Evolutionary conservation across 2,329 filamentous ascomycete genomes (phyloP), one percentile per base, ranked within the genome.

Genomic region (Hymenotorrendiella dingleyae): DNA sequence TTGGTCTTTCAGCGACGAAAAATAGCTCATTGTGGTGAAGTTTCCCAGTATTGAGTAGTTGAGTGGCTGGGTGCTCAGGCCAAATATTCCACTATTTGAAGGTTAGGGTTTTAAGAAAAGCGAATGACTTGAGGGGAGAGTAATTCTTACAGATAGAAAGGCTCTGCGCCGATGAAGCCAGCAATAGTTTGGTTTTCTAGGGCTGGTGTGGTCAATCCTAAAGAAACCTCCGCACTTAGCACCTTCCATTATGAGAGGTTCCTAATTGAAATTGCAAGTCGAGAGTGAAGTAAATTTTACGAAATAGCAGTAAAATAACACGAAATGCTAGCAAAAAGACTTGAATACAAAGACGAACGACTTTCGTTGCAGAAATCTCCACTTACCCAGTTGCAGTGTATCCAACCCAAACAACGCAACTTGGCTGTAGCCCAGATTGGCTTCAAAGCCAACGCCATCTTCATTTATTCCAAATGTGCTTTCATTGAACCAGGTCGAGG

Each of bases 401-500:
- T 50, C 47, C n/a, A 42, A 40, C 5, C 45, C 48, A 36, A 37
- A 42, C 7, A 43, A 39, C 6, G 54, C 54, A 19, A 36, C 49
- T 39, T 54, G 47, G 4, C 36, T 50, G 39, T 65, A 65, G 12
- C 61, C 64, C 1, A 66, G 55, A 36, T 64, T 65, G 9, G 32
- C 30, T 17, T 41, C 43, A 14, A 45, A 37, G 8, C 40, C 40
- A 22, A 36, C 24, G 9, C 33, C 33, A 19, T 43, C 22, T 4
- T 17, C 61, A 45, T 64, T 63, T 48, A 66, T 64, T 2, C 48
- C 58, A 37, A 56, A 64, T 8, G 23, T 21, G 14, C 39, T 63
- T 17, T 61, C 23, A 17, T 61, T 50, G 3, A 54, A 11, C 78
- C 79, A 86, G 27, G 72, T 72, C 7, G 62, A 66, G 2, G 81